Base-by-base conservation (phyloP, 2,329 filamentous ascomycete genomes). In the Colletotrichum cordylinicola region DNA sequence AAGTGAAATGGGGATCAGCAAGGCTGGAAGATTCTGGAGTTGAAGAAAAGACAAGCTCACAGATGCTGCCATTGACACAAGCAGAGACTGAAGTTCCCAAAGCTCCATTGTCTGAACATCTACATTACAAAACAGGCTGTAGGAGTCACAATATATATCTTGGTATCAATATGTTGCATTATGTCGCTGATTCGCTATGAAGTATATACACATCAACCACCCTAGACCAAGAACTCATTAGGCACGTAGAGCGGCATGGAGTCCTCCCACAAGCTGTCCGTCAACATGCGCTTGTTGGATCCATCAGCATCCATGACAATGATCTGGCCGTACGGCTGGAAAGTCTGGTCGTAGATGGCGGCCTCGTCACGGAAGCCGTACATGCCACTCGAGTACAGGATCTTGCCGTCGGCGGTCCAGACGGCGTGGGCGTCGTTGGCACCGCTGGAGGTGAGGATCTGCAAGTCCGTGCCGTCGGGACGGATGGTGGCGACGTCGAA, bases 221-320 rank as follows among this genome's bases (percentile, higher is more conserved):
- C 61, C 58, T 74, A 35, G 72, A 77, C 60, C 9, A 74, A 35
- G 29, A 74, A 70, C 58, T 74, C 67, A 6, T 65, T 74, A 3
- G 71, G 67, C 43, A 74, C 67, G 48, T 74, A 65, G 5, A 74
- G 27, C 56, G 71, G 67, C 71, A 74, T 74, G 4, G 71, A 74
- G 9, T 74, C 67, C 29, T 80, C 75, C 70, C 80, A 83, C n/a
- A 80, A 33, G 33, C 80, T 81, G 10, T 77, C 65, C 29, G 72
- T 60, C 35, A 69, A 33, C 71, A 64, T 75, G n/a, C 52, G 55
- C 68, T 71, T 75, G 8, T 72, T 67, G 8, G 68, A 72, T 7
- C 69, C 68, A 8, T 75, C 72, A 8, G 67, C 71, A 35, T 70
- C 67, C 71, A 70, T 74, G 12, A 74, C 67, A 18, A 70, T 21